Percentiles rank a stretch among this genome's conserved stretches.
Evolutionary conservation across 2,329 filamentous ascomycete species (phyloP).

Genomic region (Penicillium frequentans): DNA sequence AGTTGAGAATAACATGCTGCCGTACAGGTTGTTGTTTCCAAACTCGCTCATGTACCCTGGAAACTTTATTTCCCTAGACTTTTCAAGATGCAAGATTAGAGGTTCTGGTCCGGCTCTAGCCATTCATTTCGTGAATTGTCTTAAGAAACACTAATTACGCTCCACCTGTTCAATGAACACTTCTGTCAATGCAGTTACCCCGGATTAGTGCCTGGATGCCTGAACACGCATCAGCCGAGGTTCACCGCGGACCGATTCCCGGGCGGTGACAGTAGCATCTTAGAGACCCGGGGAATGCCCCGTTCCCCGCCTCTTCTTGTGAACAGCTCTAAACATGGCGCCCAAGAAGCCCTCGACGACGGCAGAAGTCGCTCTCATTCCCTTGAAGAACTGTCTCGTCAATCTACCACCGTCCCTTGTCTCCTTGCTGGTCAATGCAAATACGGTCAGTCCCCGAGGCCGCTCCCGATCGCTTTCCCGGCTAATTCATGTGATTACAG

Average conservation of each 20-base stretch:
- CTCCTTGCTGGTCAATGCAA: constrained; percentile 80
- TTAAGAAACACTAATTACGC: too few species aligned
- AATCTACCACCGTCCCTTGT: constrained; percentile 87
- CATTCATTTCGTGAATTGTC: too few species aligned
- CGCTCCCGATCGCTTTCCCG: constrained; percentile 5
- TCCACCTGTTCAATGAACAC: too few species aligned
- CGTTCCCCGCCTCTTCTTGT: constrained; percentile 14
- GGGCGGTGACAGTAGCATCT: background rate
- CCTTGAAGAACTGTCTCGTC: constrained; percentile 91
- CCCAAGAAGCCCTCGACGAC: constrained; percentile 60
- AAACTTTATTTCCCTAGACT: too few species aligned
- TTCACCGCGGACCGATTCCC: constrained; percentile 10
- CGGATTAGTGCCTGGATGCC: background rate
- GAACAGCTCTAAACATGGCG: constrained; percentile 35
- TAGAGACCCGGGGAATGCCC: background rate
- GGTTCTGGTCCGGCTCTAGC: too few species aligned
- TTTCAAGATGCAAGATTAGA: too few species aligned
- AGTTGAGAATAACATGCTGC: too few species aligned
- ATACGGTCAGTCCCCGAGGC: constrained; percentile 65
- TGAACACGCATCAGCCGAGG: constrained; percentile 1
- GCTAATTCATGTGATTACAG: constrained; percentile 46
- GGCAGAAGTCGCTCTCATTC: constrained; percentile 81
- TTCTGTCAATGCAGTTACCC: background rate
- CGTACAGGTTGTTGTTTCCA: too few species aligned
- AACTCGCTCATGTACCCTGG: too few species aligned